These are phyloP conservation scores for Auxenochlorella protothecoides DNA, from an alignment of 139 green algal genomes.

Conservation along the genomic window DNA sequence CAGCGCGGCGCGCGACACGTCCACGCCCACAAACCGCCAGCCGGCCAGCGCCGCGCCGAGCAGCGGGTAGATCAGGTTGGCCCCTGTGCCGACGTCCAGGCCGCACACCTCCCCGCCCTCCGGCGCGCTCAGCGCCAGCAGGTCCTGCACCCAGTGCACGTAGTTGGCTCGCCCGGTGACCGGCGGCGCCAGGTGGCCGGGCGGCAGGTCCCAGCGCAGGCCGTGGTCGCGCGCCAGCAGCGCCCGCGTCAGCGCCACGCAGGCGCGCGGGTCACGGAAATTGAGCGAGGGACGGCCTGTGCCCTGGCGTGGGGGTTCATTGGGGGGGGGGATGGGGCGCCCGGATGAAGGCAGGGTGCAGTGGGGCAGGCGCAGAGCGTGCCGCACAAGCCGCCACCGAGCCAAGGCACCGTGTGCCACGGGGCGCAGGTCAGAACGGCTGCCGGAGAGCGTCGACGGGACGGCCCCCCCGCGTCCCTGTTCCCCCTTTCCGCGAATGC, in stretches of 20 bases:
- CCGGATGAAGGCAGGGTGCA: background rate
- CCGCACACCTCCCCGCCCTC: constrained; percentile 22
- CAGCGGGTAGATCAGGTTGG: constrained; percentile 90
- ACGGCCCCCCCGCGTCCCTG: too few relatives aligned
- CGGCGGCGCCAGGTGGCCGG: constrained; percentile 70
- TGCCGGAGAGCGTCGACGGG: too few relatives aligned
- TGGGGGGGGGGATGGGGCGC: background rate
- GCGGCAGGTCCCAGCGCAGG: constrained; percentile 61
- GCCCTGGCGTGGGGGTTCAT: background rate
- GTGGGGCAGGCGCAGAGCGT: too few relatives aligned
- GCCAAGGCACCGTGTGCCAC: too few relatives aligned
- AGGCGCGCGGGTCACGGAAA: constrained; percentile 57
- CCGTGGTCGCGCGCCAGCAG: constrained; percentile 62
- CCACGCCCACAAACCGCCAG: constrained; percentile 76
- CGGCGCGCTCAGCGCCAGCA: constrained; percentile 61
- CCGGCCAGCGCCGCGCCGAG: constrained; percentile 67
- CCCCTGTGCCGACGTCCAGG: constrained; percentile 86
- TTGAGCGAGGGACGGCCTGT: constrained; percentile 29
- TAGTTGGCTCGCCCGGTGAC: constrained; percentile 85
- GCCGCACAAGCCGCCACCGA: too few relatives aligned
- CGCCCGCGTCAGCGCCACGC: constrained; percentile 55
- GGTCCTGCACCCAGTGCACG: constrained; percentile 82
- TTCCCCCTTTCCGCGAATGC: too few relatives aligned
- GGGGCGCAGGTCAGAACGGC: too few relatives aligned
- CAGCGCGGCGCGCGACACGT: constrained; percentile 58